Evolutionary conservation across 2,329 filamentous ascomycete species (phyloP), one percentile per base, ranked within the genome.

Genomic region (Dactylellina haptotyla): DNA sequence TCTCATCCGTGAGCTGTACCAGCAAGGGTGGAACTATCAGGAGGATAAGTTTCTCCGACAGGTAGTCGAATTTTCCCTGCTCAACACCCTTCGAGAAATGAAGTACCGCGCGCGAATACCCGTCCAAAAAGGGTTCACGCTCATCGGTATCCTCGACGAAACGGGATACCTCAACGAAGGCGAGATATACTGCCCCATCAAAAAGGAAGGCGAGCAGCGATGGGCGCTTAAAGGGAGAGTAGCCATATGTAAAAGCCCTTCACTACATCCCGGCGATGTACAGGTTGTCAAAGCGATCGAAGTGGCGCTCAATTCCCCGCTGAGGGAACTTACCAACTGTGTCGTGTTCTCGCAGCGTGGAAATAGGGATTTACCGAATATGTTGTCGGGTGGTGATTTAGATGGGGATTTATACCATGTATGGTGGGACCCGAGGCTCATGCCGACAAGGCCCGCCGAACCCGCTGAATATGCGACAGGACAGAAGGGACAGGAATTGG

Each of bases 81-180:
- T 95, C n/a, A 83, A 85, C 1, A 88, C 90, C 75, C 82, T 96
- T 2, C 86, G 91, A 2, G 84, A 90, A 26, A 81, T 96, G 37
- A 96, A 96, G 79, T 88, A 95, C 80, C 90, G 89, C 61, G 87
- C 90, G 0, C 87, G 91, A 0, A 95, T 96, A 32, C 88, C 87
- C 0, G 85, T 96, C 0, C 80, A 85, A 0, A 80, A 88, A 14
- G 92, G 90, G 0, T 85, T 89, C n/a, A 93, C 91, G 0, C 83
- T 96, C 0, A 93, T 92, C 76, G 92, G 92, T 0, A 84, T 96
- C 56, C 90, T 95, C 87, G 92, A 96, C 75, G 92, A 96, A 80
- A 92, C 90, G 0, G 87, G 86, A 0, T 86, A 84, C 34, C 82
- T 96, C 0, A 75, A 84, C 8, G 88, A 91, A 77, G 85, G 86